These are phyloP conservation scores for Heimioporus sp. DNA, from an alignment of 768 basidiomycete species.

Conservation along the genomic window DNA sequence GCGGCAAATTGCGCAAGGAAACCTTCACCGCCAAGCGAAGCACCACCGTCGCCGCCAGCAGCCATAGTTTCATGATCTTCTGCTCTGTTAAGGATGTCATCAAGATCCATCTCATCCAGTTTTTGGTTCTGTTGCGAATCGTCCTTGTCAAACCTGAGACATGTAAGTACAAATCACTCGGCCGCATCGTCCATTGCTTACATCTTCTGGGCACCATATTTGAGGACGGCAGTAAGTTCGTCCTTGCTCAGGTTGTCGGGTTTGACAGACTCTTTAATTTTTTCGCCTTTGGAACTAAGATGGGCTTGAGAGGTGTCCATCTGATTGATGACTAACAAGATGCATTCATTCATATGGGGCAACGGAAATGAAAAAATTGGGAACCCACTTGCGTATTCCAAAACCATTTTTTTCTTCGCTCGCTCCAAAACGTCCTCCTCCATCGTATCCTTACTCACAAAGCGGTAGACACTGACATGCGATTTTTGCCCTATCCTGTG, in stretches of 20 bases:
- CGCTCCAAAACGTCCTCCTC: constrained; percentile 98
- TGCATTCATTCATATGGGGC: constrained; percentile 4
- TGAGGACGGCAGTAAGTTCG: constrained; percentile 94
- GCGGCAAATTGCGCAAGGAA: constrained; percentile 95
- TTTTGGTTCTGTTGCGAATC: constrained; percentile 91
- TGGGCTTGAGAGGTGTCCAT: constrained; percentile 99
- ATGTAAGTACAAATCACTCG: constrained; percentile 7
- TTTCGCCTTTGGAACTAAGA: constrained; percentile 75
- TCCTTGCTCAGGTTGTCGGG: constrained; percentile 91
- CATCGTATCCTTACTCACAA: constrained; percentile 99
- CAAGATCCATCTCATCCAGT: constrained; percentile 98
- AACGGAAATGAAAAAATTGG: constrained; percentile 13
- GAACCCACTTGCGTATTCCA: constrained; percentile 96
- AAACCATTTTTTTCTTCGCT: constrained; percentile 99
- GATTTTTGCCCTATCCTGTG: constrained; percentile 99
- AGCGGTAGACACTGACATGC: constrained; percentile 97
- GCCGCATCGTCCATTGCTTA: constrained; percentile 34
- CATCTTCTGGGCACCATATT: constrained; percentile 99
- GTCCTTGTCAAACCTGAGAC: constrained; percentile 90
- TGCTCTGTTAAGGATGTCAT: constrained; percentile 94
- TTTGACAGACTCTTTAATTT: constrained; percentile 65
- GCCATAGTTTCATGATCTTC: constrained; percentile 96
- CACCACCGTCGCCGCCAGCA: constrained; percentile 75
- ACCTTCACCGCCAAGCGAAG: constrained; percentile 95
- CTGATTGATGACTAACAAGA: constrained; percentile 90